Conservation (phyloP, 495 filamentous ascomycete species). For the Penicillium canescens region DNA sequence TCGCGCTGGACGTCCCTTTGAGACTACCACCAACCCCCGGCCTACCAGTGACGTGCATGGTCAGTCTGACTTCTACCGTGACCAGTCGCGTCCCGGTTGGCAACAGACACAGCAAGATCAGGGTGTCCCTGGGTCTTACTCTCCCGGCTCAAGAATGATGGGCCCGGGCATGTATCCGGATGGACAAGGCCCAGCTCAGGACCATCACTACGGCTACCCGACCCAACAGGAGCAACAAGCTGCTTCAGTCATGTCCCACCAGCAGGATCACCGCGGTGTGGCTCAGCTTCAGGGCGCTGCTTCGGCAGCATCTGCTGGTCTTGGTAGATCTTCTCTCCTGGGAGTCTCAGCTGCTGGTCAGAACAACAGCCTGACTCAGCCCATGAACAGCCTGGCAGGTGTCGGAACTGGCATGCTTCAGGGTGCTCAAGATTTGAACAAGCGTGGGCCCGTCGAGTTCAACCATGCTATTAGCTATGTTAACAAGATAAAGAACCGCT, state of each 20-base stretch:
- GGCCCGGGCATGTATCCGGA: slow-evolving; percentile 39
- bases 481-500: slow-evolving; percentile 99
- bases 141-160: slow-evolving; percentile 45
- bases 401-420: slow-evolving; percentile 47
- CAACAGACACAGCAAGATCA: slow-evolving; percentile 53
- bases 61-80: slow-evolving; percentile 43
- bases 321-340: slow-evolving; percentile 43
- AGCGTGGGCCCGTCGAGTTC: slow-evolving; percentile 95
- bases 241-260: slow-evolving; percentile 59
- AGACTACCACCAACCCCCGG: slow-evolving; percentile 37
- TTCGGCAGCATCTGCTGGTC: slow-evolving; percentile 57
- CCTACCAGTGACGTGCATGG: slow-evolving; percentile 35
- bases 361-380: slow-evolving; percentile 48
- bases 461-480: slow-evolving; percentile 99
- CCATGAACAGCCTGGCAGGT: slow-evolving; percentile 46
- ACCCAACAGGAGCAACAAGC: slow-evolving; percentile 48
- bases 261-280: slow-evolving; percentile 80
- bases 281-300: slow-evolving; percentile 78
- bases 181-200: slow-evolving; percentile 38
- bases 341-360: slow-evolving; percentile 47
- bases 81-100: slow-evolving; percentile 50
- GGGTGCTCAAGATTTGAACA: slow-evolving; percentile 69
- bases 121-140: slow-evolving; percentile 41
- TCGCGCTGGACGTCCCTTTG: slow-evolving; percentile 49
- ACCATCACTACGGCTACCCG: slow-evolving; percentile 48